A percentile compares a stretch with the other conserved stretches of the same genome.
Conservation (phyloP, 768 basidiomycete genomes). For the Calocera cornea region DNA sequence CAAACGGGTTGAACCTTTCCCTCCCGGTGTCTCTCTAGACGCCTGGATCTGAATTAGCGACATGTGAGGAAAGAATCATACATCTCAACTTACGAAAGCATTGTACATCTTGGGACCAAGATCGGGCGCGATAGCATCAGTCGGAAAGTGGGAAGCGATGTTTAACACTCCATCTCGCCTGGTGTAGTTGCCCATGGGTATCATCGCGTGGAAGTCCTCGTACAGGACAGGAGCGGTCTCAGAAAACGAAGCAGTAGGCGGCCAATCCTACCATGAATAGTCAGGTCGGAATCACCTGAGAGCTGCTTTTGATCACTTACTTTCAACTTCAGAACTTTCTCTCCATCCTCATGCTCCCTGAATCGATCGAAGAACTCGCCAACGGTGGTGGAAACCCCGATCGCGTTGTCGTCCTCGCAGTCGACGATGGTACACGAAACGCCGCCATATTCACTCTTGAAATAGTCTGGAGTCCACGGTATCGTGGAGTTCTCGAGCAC, state of each 20-base stretch:
- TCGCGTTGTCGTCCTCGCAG: slow-evolving; percentile 60
- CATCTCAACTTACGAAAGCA: slow-evolving; percentile 37
- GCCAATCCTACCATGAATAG: slow-evolving; percentile 61
- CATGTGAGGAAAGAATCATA: neutral
- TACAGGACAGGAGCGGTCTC: slow-evolving; percentile 71
- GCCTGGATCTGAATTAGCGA: slow-evolving; percentile 25
- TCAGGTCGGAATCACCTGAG: neutral
- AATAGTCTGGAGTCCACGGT: slow-evolving; percentile 73
- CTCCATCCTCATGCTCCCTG: slow-evolving; percentile 46
- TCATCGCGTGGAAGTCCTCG: slow-evolving; percentile 66
- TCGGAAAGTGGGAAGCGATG: slow-evolving; percentile 77
- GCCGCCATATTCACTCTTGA: slow-evolving; percentile 51
- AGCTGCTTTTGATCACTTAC: slow-evolving; percentile 26
- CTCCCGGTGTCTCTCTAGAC: slow-evolving; percentile 48
- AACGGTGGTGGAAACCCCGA: slow-evolving; percentile 38
- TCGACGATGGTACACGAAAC: slow-evolving; percentile 62
- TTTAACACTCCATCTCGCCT: slow-evolving; percentile 80
- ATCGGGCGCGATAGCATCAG: slow-evolving; percentile 64
- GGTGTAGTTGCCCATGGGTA: slow-evolving; percentile 85
- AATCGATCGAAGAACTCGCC: slow-evolving; percentile 69
- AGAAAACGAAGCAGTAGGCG: slow-evolving; percentile 73
- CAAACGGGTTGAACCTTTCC: slow-evolving; percentile 72
- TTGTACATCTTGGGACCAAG: slow-evolving; percentile 94
- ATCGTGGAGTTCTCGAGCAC: slow-evolving; percentile 48
- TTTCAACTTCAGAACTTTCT: slow-evolving; percentile 61